Percentiles rank a stretch among this genome's conserved stretches.
phyloP scores from a whole-genome alignment of 2,329 filamentous ascomycete species.

The Penicillium crustosum region DNA sequence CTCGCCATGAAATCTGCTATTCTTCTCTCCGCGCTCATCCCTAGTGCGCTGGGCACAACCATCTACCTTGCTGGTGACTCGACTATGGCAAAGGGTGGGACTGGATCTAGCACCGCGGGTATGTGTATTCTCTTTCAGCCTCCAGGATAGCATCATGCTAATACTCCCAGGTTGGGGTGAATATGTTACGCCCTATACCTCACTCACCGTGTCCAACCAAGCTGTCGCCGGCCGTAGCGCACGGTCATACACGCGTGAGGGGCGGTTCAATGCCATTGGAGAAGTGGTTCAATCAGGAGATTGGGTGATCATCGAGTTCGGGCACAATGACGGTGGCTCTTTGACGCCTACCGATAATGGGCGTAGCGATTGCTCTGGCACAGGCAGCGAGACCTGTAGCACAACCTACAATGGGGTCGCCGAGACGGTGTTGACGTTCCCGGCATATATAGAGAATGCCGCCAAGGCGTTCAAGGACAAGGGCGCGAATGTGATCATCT shows the following conservation, averaged over 20 bases:
- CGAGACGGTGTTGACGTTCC: constrained; percentile 62
- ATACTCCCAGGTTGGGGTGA: constrained; percentile 58
- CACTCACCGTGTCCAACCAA: constrained; percentile 58
- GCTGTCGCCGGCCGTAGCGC: constrained; percentile 67
- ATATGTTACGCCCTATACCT: constrained; percentile 55
- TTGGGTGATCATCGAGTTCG: constrained; percentile 69
- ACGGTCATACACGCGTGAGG: constrained; percentile 65
- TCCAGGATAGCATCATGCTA: neutral
- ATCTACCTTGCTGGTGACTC: constrained; percentile 39
- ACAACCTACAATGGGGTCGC: constrained; percentile 52
- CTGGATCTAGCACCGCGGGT: constrained; percentile 28
- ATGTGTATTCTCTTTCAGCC: neutral
- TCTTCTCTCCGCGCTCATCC: constrained; percentile 22
- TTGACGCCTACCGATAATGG: constrained; percentile 59
- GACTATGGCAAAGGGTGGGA: constrained; percentile 33
- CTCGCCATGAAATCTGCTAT: constrained; percentile 25
- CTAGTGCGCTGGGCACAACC: constrained; percentile 26
- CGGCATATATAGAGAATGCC: constrained; percentile 60
- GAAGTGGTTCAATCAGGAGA: constrained; percentile 57
- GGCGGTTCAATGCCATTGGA: constrained; percentile 61
- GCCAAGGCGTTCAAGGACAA: constrained; percentile 55
- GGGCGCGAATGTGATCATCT: constrained; percentile 62
- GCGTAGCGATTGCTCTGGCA: constrained; percentile 59
- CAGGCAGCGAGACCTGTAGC: constrained; percentile 55
- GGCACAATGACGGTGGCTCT: constrained; percentile 69